Base-by-base conservation (phyloP, 441 rosid species). In the Populus hybrid region DNA sequence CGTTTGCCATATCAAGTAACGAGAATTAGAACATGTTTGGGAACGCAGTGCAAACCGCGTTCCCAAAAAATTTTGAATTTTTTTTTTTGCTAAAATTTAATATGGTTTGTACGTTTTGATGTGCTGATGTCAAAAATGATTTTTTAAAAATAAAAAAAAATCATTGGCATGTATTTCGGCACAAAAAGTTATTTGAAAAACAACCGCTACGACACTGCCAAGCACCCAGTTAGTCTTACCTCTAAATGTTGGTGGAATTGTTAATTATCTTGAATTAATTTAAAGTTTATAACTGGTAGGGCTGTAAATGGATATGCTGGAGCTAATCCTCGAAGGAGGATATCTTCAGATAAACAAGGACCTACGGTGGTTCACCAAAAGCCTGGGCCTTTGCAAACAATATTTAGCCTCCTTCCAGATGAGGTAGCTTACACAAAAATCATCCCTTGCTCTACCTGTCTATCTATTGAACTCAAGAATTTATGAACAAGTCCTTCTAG, bases 381-480 rank as follows among this genome's bases (percentile, higher is more conserved):
- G 88, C 95, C 99, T 71, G 99, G 99, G 56, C 94, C 98, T 71
- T 74, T 94, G 81, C 99, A 96, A 81, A 96, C 97, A 68, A 94
- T 96, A 83, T 92, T 96, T 86, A 81, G 85, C 77, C 97, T 96
- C 86, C 93, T 83, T 65, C 95, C 96, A 14, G 98, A 94, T 77
- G 99, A 96, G 97, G 98, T 85, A 78, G 84, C 88, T 76, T 53
- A 75, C 66, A 16, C 29, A 74, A 67, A 78, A 63, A 40, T 68
- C 56, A 72, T 20, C 68, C 73, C 68, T 64, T 42, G 74, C 50
- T 2, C 40, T 56, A 45, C 26, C 72, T 67, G 59, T 69, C 72
- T 79, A 28, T 75, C 5, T 77, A 23, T 40, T 56, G 63, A 69
- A 12, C 72, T 65, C 26, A 69, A 1, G 28, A 50, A 1, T 31